Percentiles rank a stretch among this genome's conserved stretches.
Evolutionary conservation across 495 filamentous ascomycete genomes (phyloP).

Genomic region (Aspergillus steynii): DNA sequence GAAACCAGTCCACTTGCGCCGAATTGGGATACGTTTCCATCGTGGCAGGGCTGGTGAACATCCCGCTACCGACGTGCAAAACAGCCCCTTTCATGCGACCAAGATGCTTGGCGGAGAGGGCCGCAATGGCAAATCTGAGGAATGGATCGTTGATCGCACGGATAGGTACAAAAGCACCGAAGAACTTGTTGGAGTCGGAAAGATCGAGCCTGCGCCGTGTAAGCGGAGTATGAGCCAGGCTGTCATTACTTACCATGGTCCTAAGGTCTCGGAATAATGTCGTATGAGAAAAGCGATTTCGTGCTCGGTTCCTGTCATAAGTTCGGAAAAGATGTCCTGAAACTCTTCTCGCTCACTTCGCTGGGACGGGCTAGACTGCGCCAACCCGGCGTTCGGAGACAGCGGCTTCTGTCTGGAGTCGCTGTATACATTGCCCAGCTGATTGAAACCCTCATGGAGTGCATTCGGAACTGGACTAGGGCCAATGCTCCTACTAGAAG

Average conservation of each 20-base stretch:
- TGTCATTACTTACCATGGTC: constrained; percentile 34
- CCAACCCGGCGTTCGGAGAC: constrained; percentile 11
- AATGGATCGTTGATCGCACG: constrained; percentile 34
- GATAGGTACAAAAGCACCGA: constrained; percentile 38
- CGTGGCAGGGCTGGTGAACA: constrained; percentile 35
- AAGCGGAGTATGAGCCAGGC: background rate
- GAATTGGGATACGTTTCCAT: constrained; percentile 43
- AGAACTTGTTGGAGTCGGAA: constrained; percentile 41
- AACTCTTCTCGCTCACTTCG: constrained; percentile 39
- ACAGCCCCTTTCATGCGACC: constrained; percentile 39
- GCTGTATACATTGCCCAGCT: constrained; percentile 5
- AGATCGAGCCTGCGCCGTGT: constrained; percentile 38
- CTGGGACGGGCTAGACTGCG: constrained; percentile 25
- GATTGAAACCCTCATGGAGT: constrained; percentile 2
- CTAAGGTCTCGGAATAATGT: constrained; percentile 38
- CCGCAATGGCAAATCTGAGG: constrained; percentile 39
- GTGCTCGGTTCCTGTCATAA: constrained; percentile 43
- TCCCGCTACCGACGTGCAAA: constrained; percentile 19
- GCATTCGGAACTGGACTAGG: constrained; percentile 17
- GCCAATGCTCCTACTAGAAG: constrained; percentile 13
- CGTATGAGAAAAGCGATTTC: constrained; percentile 42
- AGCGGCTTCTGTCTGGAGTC: constrained; percentile 5
- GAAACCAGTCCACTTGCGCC: constrained; percentile 39
- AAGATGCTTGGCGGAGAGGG: constrained; percentile 44
- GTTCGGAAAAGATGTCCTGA: constrained; percentile 42